Conservation (phyloP, 2,329 filamentous ascomycete species). For the Neophaeococcomyces mojaviensis region DNA sequence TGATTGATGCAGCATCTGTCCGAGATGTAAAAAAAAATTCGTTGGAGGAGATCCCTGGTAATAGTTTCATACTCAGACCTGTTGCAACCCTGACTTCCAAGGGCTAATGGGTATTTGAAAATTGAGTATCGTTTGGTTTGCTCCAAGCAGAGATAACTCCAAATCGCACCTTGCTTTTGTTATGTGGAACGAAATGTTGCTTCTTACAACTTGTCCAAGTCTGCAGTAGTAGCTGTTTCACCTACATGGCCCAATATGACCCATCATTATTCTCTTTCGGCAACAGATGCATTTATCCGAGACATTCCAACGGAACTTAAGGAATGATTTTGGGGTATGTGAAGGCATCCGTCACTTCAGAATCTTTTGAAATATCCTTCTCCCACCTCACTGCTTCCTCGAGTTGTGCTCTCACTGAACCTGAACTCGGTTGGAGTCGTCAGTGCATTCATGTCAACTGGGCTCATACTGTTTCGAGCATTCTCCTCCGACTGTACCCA, state of each 20-base stretch:
- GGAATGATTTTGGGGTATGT: background rate
- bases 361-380: constrained; percentile 9
- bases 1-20: background rate
- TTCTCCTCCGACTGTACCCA: background rate
- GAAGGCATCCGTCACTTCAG: background rate
- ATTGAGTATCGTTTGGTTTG: too few species aligned
- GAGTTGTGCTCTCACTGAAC: constrained; percentile 7
- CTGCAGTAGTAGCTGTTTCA: too few species aligned
- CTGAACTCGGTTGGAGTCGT: constrained; percentile 3
- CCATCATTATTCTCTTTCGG: background rate
- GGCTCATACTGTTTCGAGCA: constrained; percentile 4
- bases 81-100: too few species aligned
- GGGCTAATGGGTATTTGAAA: too few species aligned
- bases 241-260: too few species aligned
- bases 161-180: too few species aligned
- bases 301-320: background rate
- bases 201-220: too few species aligned
- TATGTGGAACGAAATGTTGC: too few species aligned
- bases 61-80: too few species aligned
- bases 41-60: too few species aligned
- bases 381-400: constrained; percentile 5
- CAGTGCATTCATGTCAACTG: background rate
- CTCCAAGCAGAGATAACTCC: too few species aligned
- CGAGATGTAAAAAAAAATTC: too few species aligned
- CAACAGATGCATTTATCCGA: background rate